Evolutionary conservation across 2,329 filamentous ascomycete genomes (phyloP).

Genomic region (Emergomyces orientalis): DNA sequence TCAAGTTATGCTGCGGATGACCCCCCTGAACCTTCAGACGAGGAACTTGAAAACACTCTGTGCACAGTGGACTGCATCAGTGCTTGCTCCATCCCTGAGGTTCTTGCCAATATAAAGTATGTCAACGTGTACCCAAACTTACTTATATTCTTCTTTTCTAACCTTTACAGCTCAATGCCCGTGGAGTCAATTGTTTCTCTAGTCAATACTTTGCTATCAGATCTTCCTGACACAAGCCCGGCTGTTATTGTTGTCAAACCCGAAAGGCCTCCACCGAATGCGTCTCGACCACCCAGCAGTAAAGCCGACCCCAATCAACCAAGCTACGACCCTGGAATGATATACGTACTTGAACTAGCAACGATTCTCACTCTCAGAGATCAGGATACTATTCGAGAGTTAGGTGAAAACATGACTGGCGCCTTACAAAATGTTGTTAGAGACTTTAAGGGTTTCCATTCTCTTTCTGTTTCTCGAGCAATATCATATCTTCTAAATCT

Average conservation of each 20-base stretch:
- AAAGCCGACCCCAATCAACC: constrained; percentile 49
- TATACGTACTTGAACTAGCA: constrained; percentile 85
- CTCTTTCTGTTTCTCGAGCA: constrained; percentile 71
- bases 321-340: constrained; percentile 72
- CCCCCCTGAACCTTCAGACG: constrained; percentile 91
- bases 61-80: constrained; percentile 92
- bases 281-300: constrained; percentile 49
- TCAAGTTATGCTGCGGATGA: constrained; percentile 99
- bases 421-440: constrained; percentile 72
- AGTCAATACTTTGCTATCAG: constrained; percentile 63
- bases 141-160: constrained; percentile 11
- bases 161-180: constrained; percentile 49
- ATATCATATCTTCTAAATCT: constrained; percentile 80
- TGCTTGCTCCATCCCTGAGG: constrained; percentile 71
- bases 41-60: constrained; percentile 90
- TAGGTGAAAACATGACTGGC: constrained; percentile 73
- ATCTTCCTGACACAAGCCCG: constrained; percentile 75
- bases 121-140: neutral
- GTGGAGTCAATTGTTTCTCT: constrained; percentile 50
- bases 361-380: constrained; percentile 74
- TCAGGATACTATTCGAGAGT: constrained; percentile 56
- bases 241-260: constrained; percentile 83
- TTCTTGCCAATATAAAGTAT: constrained; percentile 73
- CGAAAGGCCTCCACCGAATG: constrained; percentile 59
- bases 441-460: constrained; percentile 68